Evolutionary conservation across 805 yeast genomes (phyloP), one percentile per base, ranked within the genome.

Genomic region (Kuraishia cidri): DNA sequence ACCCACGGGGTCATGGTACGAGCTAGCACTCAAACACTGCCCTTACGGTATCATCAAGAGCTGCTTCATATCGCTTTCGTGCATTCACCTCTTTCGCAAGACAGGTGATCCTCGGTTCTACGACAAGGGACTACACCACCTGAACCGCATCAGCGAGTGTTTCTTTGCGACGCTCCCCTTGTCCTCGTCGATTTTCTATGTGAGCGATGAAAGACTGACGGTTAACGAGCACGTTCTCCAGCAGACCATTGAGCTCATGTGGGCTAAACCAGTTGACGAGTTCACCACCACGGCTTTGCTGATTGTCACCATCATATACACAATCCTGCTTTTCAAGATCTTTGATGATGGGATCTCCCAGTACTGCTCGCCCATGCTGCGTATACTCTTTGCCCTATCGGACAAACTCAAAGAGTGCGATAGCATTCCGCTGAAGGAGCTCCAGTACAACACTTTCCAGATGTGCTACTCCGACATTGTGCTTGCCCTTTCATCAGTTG

Each of bases 1-100:
- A n/a, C 37, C 37, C 7, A 24, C 18, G 8, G 35, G 31, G 18
- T 35, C 37, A 4, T 35, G 37, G 37, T 35, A 35, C 20, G 37
- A 35, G 26, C 17, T 35, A n/a, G 37, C 37, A 7, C 14, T 35
- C 20, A 32, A 9, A 9, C 19, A 35, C 20, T 23, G 30, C 9
- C 26, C 37, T 11, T 35, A 24, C 19, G 37, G 31, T 3, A 26
- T 24, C 21, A 14, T 31, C n/a, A n/a, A 19, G 17, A 19, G 30
- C 18, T 15, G 35, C 10, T 29, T 33, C 23, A 30, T 15, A 8
- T 28, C 26, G 6, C 9, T 26, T 6, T 14, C 24, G 14, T 16
- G 11, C 15, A 12, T 26, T 6, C 31, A 32, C 12, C 13, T 17
- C 10, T 18, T 24, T 5, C 29, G 16, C 10, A 13, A 5, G 10